Evolutionary conservation across 192 early-diverging fungal species (phyloP), one percentile per base, ranked within the genome.

Genomic region (Linnemannia exigua): DNA sequence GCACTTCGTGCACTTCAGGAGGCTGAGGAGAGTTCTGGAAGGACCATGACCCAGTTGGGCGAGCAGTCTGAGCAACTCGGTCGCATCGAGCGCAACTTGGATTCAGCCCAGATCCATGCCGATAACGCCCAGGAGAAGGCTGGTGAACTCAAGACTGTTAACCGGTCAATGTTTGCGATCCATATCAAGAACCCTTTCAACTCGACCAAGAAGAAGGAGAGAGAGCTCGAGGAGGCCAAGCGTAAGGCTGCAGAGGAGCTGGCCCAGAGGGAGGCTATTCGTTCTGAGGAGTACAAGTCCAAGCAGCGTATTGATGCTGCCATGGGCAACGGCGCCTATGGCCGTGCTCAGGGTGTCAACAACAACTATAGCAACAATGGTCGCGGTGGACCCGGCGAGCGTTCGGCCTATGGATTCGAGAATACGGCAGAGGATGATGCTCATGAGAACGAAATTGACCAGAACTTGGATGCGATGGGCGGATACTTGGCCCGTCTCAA

Each of bases 111-210:
- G 46, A 90, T 90, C 48, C 89, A 92, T 80, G 89, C 93, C 31
- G 91, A 92, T 35, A 87, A 89, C 28, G 91, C 93, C 33, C 80
- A 88, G 14, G 76, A 79, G 5, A 91, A 92, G 76, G 91, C 93
- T 28, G 77, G 78, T 14, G 91, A 92, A 79, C 87, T 93, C 68
- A 93, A 92, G 76, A 88, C 91, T 5, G 87, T 95, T 22, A 96
- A 94, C 82, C 90, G 92, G 73, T 96, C 95, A 28, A 96, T 96
- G 68, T 95, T 96, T 87, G 91, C 92, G 16, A 87, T 93, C 17
- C 92, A 92, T 41, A 78, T 95, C 54, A 90, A 90, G 71, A 95
- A 94, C 63, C 95, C 95, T 63, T 94, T 96, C 87, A 93, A 70
- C 38, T 91, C 89, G 44, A 91, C 88, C 66, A 91, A 91, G 87